Evolutionary conservation across 75 land plant species (phyloP).

Genomic region (Cupressus sempervirens): DNA sequence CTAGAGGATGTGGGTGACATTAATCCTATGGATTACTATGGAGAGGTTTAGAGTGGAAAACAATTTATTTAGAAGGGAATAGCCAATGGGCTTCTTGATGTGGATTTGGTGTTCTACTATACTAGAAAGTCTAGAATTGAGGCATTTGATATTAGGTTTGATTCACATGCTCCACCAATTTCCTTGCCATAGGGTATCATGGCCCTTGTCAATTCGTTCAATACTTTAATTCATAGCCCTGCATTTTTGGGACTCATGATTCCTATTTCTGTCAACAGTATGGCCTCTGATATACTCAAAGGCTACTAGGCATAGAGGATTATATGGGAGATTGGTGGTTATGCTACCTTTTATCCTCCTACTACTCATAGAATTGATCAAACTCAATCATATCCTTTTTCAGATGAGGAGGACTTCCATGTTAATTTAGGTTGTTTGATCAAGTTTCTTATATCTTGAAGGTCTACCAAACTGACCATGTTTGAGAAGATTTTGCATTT

Average conservation of each 20-base stretch:
- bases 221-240: conserved; percentile 73
- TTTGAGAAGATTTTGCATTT: no score
- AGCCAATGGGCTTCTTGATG: conserved; percentile 93
- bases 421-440: no score
- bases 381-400: conserved; percentile 51
- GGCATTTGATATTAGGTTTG: conserved; percentile 71
- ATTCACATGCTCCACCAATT: no score
- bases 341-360: conserved; percentile 81
- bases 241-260: conserved; percentile 94
- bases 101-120: conserved; percentile 90
- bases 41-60: conserved; percentile 70
- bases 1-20: conserved; percentile 67
- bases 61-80: conserved; percentile 96
- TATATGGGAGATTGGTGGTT: conserved; percentile 94
- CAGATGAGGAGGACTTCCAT: conserved; percentile 91
- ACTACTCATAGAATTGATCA: conserved; percentile 58
- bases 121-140: conserved; percentile 74
- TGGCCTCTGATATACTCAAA: conserved; percentile 85
- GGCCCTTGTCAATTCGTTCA: conserved; percentile 88
- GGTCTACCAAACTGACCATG: no score
- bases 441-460: no score
- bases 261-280: conserved; percentile 76
- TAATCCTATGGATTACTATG: conserved; percentile 71
- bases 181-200: conserved; percentile 86
- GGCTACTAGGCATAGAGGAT: conserved; percentile 97